Percentiles rank a stretch among this genome's conserved stretches.
phyloP scores from a whole-genome alignment of 1,139 yeast species.

The Taphrina flavorubra region DNA sequence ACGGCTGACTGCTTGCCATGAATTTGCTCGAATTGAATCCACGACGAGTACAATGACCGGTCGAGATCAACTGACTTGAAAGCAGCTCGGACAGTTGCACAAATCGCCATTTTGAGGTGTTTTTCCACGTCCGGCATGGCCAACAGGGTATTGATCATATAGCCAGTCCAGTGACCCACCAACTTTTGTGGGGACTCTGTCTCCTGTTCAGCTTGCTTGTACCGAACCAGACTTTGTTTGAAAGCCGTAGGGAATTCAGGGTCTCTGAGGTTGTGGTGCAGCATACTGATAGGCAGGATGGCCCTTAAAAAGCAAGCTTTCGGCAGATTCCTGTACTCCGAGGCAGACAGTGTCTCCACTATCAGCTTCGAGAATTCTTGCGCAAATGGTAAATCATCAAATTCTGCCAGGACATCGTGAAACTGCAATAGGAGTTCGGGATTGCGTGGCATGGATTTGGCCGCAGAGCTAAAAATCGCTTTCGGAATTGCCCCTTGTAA shows the following conservation, averaged over 20 bases:
- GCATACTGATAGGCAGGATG: slow-evolving; percentile 21
- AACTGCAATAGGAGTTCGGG: slow-evolving; percentile 16
- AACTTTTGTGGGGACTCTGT: neutral
- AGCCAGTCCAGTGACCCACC: slow-evolving; percentile 23
- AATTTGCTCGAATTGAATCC: slow-evolving; percentile 22
- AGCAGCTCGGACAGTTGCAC: slow-evolving; percentile 10
- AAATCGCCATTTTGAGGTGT: slow-evolving; percentile 19
- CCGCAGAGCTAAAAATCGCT: slow-evolving; percentile 30
- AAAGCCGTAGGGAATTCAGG: slow-evolving; percentile 39
- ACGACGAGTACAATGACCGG: slow-evolving; percentile 5
- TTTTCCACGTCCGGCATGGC: slow-evolving; percentile 26
- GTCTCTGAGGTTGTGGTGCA: slow-evolving; percentile 16
- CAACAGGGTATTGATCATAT: slow-evolving; percentile 8
- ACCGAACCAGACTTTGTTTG: slow-evolving; percentile 17
- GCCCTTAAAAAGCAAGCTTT: slow-evolving; percentile 32
- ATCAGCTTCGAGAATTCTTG: slow-evolving; percentile 9
- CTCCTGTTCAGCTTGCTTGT: slow-evolving; percentile 10
- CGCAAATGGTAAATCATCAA: slow-evolving; percentile 20
- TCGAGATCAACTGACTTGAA: slow-evolving; percentile 18
- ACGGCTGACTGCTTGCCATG: slow-evolving; percentile 5
- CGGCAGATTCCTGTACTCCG: slow-evolving; percentile 6
- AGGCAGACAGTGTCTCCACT: slow-evolving; percentile 4
- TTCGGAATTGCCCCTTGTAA: slow-evolving; percentile 38
- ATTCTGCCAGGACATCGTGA: slow-evolving; percentile 14
- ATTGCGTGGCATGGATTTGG: slow-evolving; percentile 25